phyloP scores from a whole-genome alignment of 495 filamentous ascomycete species.

The Aspergillus biplanus region DNA sequence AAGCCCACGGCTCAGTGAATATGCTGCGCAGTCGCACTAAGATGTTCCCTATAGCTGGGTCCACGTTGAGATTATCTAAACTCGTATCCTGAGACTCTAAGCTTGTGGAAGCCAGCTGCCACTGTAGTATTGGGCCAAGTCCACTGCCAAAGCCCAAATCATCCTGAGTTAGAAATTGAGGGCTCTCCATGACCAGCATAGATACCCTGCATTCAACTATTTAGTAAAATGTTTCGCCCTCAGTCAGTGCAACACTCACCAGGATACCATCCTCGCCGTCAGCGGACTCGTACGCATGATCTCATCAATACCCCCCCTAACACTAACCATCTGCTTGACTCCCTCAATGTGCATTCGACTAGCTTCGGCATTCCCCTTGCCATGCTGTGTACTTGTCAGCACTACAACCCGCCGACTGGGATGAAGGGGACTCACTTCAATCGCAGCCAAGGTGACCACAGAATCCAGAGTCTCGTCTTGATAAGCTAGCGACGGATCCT shows the following conservation, averaged over 20 bases:
- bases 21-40: slow-evolving; percentile 46
- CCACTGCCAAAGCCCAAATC: slow-evolving; percentile 51
- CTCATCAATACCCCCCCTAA: slow-evolving; percentile 52
- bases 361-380: slow-evolving; percentile 49
- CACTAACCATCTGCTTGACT: slow-evolving; percentile 46
- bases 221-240: slow-evolving; percentile 11
- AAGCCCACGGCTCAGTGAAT: slow-evolving; percentile 32
- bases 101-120: slow-evolving; percentile 35
- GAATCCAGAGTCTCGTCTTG: slow-evolving; percentile 58
- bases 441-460: slow-evolving; percentile 56
- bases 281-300: slow-evolving; percentile 52
- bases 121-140: slow-evolving; percentile 48
- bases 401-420: background rate
- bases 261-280: slow-evolving; percentile 55
- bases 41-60: slow-evolving; percentile 38
- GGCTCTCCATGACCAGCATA: slow-evolving; percentile 50
- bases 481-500: slow-evolving; percentile 45
- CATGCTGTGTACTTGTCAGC: slow-evolving; percentile 36
- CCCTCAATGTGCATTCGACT: slow-evolving; percentile 55
- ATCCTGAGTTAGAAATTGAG: slow-evolving; percentile 54
- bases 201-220: slow-evolving; percentile 46
- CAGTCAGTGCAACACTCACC: slow-evolving; percentile 35
- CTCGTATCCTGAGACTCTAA: slow-evolving; percentile 5
- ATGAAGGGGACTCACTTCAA: slow-evolving; percentile 43
- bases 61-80: slow-evolving; percentile 30